A percentile compares a stretch with the other conserved stretches of the same genome.
Conservation (phyloP, 192 early-diverging fungal species). For the Globomyces pollinis-pini region DNA sequence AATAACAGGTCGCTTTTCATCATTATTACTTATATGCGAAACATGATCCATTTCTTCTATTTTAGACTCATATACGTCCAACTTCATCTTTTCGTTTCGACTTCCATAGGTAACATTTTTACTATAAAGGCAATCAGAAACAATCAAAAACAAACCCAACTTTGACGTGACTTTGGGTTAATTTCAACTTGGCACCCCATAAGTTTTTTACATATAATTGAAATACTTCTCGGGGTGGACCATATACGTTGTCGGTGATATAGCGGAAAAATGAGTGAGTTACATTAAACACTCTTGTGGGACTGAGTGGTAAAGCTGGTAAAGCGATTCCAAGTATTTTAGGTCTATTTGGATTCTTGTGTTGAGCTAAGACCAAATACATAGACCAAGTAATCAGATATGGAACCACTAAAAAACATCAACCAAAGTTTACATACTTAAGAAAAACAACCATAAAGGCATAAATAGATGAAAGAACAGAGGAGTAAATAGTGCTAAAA, state of each 20-base stretch:
- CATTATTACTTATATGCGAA: neutral
- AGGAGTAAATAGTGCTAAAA: neutral
- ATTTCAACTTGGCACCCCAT: neutral
- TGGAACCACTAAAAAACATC: neutral
- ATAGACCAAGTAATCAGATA: neutral
- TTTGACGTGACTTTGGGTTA: neutral
- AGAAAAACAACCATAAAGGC: too few species aligned
- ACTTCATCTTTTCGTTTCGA: neutral
- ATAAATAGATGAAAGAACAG: neutral
- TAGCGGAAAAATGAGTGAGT: constrained; percentile 17
- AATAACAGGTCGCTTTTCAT: neutral
- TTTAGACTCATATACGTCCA: neutral
- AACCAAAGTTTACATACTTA: neutral
- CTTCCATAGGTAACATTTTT: constrained; percentile 1
- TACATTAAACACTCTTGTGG: constrained; percentile 17
- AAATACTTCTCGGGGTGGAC: constrained; percentile 9
- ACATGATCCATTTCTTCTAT: neutral
- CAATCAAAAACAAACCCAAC: too few species aligned
- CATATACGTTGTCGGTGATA: constrained; percentile 13
- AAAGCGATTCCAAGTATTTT: neutral
- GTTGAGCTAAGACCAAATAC: neutral
- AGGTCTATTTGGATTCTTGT: neutral
- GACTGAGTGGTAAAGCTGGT: constrained; percentile 21
- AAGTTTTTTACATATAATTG: neutral
- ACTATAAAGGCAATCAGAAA: too few species aligned